phyloP scores from a whole-genome alignment of 176 grass and related monocot genomes.

The Musa itinerans region DNA sequence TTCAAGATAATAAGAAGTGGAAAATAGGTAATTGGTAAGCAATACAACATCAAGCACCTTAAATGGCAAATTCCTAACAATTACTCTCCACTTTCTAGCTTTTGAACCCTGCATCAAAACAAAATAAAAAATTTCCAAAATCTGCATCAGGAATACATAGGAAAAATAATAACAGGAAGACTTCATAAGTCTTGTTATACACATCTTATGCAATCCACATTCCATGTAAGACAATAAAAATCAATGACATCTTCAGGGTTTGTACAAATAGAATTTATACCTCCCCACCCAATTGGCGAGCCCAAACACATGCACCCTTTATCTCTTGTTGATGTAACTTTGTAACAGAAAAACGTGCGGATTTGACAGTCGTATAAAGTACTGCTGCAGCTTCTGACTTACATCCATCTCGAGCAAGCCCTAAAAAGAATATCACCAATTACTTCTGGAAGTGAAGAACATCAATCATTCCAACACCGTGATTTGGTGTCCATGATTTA shows the following conservation, averaged over 20 bases:
- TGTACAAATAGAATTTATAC: conserved; percentile 20
- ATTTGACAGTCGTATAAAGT: conserved; percentile 71
- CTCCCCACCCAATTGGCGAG: conserved; percentile 95
- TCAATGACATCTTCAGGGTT: background rate
- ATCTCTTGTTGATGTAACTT: conserved; percentile 68
- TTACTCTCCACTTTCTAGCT: conserved; percentile 80
- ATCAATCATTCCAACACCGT: background rate
- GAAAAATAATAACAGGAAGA: background rate
- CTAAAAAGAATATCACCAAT: conserved; percentile 26
- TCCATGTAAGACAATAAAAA: background rate
- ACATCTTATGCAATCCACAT: background rate
- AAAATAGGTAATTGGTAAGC: background rate
- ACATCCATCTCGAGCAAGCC: conserved; percentile 86
- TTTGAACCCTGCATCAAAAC: conserved; percentile 54
- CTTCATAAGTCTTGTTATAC: background rate
- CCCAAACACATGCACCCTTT: conserved; percentile 66
- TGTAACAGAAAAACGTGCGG: conserved; percentile 54
- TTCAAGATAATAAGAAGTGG: background rate
- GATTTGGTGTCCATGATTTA: background rate
- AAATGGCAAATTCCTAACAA: conserved; percentile 92
- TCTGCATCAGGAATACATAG: background rate
- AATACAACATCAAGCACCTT: conserved; percentile 50
- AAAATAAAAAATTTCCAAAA: background rate
- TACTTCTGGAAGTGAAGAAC: background rate
- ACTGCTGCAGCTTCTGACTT: conserved; percentile 57